Conservation (phyloP, 768 basidiomycete species). For the Tricholoma matsutake region DNA sequence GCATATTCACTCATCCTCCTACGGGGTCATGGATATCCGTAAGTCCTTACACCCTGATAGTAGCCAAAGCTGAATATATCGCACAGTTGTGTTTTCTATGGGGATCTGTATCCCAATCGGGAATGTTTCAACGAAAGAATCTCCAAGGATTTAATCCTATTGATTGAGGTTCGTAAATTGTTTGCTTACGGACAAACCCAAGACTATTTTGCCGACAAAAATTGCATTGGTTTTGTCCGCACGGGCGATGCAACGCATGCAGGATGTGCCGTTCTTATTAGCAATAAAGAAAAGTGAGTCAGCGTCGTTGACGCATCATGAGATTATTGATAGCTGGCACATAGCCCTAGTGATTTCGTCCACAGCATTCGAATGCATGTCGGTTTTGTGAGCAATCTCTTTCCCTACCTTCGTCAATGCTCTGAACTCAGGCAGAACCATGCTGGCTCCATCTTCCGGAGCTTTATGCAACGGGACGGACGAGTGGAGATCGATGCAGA, state of each 20-base stretch:
- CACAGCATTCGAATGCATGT: constrained; percentile 65
- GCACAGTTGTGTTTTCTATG: constrained; percentile 81
- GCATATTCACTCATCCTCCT: constrained; percentile 81
- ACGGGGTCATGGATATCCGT: constrained; percentile 72
- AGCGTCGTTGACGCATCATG: neutral
- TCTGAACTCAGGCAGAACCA: constrained; percentile 25
- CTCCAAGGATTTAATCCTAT: constrained; percentile 45
- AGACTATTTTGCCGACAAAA: constrained; percentile 57
- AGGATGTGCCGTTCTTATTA: constrained; percentile 72
- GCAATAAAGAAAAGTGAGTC: constrained; percentile 50
- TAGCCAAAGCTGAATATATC: neutral
- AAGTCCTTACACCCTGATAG: constrained; percentile 25
- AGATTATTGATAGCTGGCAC: neutral
- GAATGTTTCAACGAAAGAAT: constrained; percentile 60
- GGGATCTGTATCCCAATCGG: constrained; percentile 71
- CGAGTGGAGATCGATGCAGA: constrained; percentile 42
- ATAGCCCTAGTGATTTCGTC: constrained; percentile 30
- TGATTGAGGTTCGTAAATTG: constrained; percentile 60
- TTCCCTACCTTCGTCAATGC: neutral
- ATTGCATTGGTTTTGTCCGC: constrained; percentile 78
- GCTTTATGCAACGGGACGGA: constrained; percentile 46
- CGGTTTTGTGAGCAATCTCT: constrained; percentile 45
- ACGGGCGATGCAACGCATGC: constrained; percentile 49
- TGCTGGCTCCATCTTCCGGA: constrained; percentile 40
- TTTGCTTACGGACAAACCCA: constrained; percentile 63